A percentile compares a stretch with the other conserved stretches of the same genome.
Evolutionary conservation across 129 eudicot genomes (phyloP).

Genomic region (Centaurea solstitialis): DNA sequence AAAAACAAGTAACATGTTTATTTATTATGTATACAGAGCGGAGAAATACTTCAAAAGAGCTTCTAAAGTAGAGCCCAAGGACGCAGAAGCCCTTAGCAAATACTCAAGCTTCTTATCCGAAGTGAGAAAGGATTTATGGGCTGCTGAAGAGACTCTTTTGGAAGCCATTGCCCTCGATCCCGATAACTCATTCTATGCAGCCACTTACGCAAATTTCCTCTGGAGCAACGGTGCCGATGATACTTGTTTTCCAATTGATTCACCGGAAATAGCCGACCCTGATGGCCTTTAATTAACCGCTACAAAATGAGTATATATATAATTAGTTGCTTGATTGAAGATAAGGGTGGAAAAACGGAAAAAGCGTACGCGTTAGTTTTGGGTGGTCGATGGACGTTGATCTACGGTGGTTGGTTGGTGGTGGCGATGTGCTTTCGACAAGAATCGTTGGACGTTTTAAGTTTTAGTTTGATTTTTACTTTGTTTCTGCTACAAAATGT

Average conservation of each 20-base stretch:
- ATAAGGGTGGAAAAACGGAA: not conserved
- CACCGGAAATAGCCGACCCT: constrained; percentile 36
- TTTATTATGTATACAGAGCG: constrained; percentile 54
- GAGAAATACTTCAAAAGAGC: constrained; percentile 92
- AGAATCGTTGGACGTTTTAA: not conserved
- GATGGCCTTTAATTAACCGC: constrained; percentile 32
- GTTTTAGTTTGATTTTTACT: constrained; percentile 15
- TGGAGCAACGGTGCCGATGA: constrained; percentile 91
- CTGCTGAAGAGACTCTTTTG: constrained; percentile 80
- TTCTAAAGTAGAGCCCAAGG: constrained; percentile 74
- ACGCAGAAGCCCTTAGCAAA: constrained; percentile 87
- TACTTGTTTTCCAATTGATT: constrained; percentile 69
- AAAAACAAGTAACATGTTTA: not conserved
- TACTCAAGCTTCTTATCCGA: constrained; percentile 83
- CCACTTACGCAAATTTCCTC: constrained; percentile 88
- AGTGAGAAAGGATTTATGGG: constrained; percentile 79
- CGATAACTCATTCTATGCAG: constrained; percentile 70
- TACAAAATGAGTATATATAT: not conserved
- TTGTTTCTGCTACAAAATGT: constrained; percentile 23
- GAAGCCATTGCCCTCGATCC: constrained; percentile 89
- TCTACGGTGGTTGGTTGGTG: not conserved
- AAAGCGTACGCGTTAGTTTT: not conserved
- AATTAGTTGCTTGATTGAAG: constrained; percentile 9
- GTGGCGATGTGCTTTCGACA: not conserved
- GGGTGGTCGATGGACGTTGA: not conserved